Conservation (phyloP, 192 early-diverging fungal genomes). For the Thamnidium elegans region DNA sequence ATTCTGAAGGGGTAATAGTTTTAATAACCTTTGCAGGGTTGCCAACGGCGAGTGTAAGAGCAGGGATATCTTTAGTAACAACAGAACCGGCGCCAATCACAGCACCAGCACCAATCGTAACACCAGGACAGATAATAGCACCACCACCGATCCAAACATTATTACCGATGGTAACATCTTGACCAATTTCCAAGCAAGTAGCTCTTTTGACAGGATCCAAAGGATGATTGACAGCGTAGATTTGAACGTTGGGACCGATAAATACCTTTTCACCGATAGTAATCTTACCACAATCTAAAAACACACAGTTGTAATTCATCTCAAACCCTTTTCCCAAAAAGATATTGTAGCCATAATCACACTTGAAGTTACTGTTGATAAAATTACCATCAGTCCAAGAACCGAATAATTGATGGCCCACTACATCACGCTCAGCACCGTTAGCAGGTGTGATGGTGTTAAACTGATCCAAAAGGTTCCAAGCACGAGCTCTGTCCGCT, state of each 20-base stretch:
- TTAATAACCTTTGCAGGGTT: slow-evolving; percentile 83
- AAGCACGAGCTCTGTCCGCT: slow-evolving; percentile 28
- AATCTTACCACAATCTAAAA: slow-evolving; percentile 75
- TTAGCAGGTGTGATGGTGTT: slow-evolving; percentile 36
- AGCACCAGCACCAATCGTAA: slow-evolving; percentile 80
- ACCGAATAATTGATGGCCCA: slow-evolving; percentile 55
- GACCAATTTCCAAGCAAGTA: slow-evolving; percentile 40
- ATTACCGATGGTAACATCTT: slow-evolving; percentile 70
- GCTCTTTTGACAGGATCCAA: slow-evolving; percentile 51
- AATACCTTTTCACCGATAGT: slow-evolving; percentile 70
- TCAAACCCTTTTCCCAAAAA: slow-evolving; percentile 70
- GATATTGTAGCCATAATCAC: slow-evolving; percentile 83
- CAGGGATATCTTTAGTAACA: slow-evolving; percentile 85
- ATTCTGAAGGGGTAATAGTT: not conserved
- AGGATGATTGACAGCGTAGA: slow-evolving; percentile 76
- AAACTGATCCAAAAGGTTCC: slow-evolving; percentile 29
- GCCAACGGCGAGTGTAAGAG: slow-evolving; percentile 76
- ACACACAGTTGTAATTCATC: slow-evolving; percentile 69
- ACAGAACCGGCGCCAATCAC: slow-evolving; percentile 80
- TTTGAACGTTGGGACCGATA: slow-evolving; percentile 75
- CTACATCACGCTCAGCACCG: slow-evolving; percentile 17
- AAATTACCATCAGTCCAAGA: slow-evolving; percentile 48
- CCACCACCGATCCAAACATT: slow-evolving; percentile 89
- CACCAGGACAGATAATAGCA: slow-evolving; percentile 76
- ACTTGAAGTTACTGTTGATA: slow-evolving; percentile 67